Conservation (phyloP, 768 basidiomycete species). For the Tylopilus vinaceipallidus region DNA sequence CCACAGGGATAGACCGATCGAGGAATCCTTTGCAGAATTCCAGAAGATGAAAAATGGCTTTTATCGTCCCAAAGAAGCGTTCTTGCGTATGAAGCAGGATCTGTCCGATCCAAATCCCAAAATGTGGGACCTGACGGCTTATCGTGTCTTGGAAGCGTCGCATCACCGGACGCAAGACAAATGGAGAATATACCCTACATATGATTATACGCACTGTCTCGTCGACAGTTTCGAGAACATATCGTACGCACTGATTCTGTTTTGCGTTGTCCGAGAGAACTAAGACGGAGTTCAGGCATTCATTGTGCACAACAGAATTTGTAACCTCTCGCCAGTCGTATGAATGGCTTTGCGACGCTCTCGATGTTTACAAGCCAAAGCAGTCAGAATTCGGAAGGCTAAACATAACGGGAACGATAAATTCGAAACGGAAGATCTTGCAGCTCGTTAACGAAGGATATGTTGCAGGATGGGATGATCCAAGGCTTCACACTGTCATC, state of each 20-base stretch:
- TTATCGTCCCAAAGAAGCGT: conserved; percentile 90
- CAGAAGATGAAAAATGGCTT: conserved; percentile 88
- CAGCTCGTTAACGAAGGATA: conserved; percentile 81
- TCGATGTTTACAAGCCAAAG: conserved; percentile 95
- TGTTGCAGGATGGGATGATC: conserved; percentile 96
- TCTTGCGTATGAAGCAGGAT: conserved; percentile 97
- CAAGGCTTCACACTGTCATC: conserved; percentile 94
- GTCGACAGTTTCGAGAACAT: conserved; percentile 99
- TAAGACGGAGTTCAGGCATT: conserved; percentile 60
- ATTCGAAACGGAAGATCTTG: conserved; percentile 94
- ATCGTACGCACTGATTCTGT: conserved; percentile 57
- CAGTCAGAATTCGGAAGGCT: conserved; percentile 97
- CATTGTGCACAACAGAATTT: conserved; percentile 95
- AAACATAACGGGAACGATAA: conserved; percentile 90
- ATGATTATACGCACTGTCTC: conserved; percentile 98
- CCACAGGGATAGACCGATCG: conserved; percentile 84
- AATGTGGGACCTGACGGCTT: conserved; percentile 99
- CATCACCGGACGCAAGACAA: conserved; percentile 92
- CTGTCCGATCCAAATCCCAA: conserved; percentile 90
- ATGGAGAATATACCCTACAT: conserved; percentile 98
- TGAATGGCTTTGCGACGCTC: conserved; percentile 97
- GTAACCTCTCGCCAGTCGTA: conserved; percentile 95
- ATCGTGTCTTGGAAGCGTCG: conserved; percentile 84
- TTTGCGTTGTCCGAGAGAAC: not conserved
- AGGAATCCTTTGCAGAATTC: conserved; percentile 86